phyloP scores from a whole-genome alignment of 2,329 filamentous ascomycete genomes.

The Diaporthe citriasiana region DNA sequence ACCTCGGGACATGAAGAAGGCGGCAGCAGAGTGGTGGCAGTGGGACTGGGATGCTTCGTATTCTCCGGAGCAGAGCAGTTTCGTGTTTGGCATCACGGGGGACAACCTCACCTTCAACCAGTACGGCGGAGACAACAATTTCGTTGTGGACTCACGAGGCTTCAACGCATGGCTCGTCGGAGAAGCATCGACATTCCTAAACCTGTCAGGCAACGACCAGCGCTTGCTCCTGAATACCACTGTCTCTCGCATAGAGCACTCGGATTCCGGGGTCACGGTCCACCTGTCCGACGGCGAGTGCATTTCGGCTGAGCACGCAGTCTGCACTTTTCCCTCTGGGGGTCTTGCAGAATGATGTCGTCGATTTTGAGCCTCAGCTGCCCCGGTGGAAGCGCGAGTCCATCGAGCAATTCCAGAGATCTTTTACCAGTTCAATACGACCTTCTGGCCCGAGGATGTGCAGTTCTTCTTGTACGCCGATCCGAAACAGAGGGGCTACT shows the following conservation, averaged over 20 bases:
- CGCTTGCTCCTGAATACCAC: constrained; percentile 71
- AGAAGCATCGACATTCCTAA: constrained; percentile 71
- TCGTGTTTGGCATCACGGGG: constrained; percentile 68
- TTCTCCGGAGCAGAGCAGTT: constrained; percentile 68
- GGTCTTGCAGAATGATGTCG: constrained; percentile 73
- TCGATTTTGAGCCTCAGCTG: constrained; percentile 70
- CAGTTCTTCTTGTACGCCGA: constrained; percentile 63
- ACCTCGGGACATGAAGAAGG: constrained; percentile 68
- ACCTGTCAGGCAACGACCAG: constrained; percentile 60
- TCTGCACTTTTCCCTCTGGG: constrained; percentile 78
- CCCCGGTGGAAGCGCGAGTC: constrained; percentile 75
- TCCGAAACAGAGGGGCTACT: constrained; percentile 57
- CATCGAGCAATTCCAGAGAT: constrained; percentile 75
- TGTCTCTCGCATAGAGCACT: constrained; percentile 69
- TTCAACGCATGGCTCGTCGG: constrained; percentile 70
- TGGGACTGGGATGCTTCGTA: constrained; percentile 72
- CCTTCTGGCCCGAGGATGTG: constrained; percentile 70
- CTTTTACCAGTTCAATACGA: constrained; percentile 77
- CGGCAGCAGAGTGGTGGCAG: constrained; percentile 73
- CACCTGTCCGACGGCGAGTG: constrained; percentile 67
- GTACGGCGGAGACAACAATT: constrained; percentile 73
- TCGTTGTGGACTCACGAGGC: constrained; percentile 72
- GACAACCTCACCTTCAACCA: constrained; percentile 75
- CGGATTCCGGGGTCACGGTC: constrained; percentile 65
- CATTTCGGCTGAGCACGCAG: constrained; percentile 71